A percentile compares a stretch with the other conserved stretches of the same genome.
Conservation (phyloP, 169 alveolate species). For the Theileria annulata region DNA sequence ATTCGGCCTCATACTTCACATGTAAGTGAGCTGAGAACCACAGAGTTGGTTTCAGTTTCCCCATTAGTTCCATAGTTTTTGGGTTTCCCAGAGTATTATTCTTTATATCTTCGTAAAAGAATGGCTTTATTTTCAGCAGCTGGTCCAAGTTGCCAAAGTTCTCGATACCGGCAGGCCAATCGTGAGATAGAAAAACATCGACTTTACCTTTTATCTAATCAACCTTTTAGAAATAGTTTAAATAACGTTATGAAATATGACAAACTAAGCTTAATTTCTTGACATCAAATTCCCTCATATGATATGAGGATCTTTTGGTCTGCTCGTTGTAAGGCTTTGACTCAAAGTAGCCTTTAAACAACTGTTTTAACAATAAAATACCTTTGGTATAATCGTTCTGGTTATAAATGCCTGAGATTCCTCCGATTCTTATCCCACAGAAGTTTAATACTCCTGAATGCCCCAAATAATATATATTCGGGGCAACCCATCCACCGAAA, state of each 20-base stretch:
- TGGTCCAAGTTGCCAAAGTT: slow-evolving; percentile 80
- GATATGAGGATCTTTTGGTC: slow-evolving; percentile 86
- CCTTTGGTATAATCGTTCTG: slow-evolving; percentile 78
- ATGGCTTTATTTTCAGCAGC: slow-evolving; percentile 79
- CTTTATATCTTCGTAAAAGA: slow-evolving; percentile 59
- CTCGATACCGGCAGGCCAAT: slow-evolving; percentile 94
- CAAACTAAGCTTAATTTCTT: slow-evolving; percentile 77
- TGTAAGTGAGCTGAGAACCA: slow-evolving; percentile 79
- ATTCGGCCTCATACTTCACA: slow-evolving; percentile 70
- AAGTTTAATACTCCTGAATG: slow-evolving; percentile 88
- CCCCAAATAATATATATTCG: slow-evolving; percentile 95
- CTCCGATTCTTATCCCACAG: slow-evolving; percentile 89
- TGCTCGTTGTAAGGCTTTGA: slow-evolving; percentile 83
- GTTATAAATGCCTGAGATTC: slow-evolving; percentile 93
- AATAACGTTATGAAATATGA: neutral
- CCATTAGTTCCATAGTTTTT: slow-evolving; percentile 61
- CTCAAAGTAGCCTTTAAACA: slow-evolving; percentile 84
- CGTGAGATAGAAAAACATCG: slow-evolving; percentile 93
- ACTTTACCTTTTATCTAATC: slow-evolving; percentile 66
- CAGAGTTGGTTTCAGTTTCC: slow-evolving; percentile 64
- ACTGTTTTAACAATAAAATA: neutral
- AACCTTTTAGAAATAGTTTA: no score
- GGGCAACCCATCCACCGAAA: slow-evolving; percentile 99
- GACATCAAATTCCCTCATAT: slow-evolving; percentile 88
- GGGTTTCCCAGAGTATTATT: slow-evolving; percentile 71